Conservation (phyloP, 371 early-diverging fungal genomes). For the Encephalitozoon romaleae region DNA sequence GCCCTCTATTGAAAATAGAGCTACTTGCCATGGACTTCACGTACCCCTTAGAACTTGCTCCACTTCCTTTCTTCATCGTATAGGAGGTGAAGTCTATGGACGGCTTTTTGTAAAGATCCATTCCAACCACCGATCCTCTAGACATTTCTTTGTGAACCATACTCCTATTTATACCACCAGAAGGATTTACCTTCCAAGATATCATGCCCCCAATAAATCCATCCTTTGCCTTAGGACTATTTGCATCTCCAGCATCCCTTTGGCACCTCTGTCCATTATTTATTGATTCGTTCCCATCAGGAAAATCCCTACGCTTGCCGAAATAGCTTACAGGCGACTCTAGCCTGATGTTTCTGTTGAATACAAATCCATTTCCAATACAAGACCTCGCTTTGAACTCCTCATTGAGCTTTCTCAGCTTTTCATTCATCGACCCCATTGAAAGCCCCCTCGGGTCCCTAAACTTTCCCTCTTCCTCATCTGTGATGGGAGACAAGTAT, state of each 20-base stretch:
- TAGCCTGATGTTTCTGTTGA: background rate
- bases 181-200: background rate
- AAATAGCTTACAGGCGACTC: background rate
- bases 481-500: background rate
- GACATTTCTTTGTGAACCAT: background rate
- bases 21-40: background rate
- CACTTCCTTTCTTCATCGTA: background rate
- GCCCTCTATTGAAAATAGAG: background rate
- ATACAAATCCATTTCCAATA: conserved; percentile 4
- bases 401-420: background rate
- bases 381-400: background rate
- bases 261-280: background rate
- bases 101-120: background rate
- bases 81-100: background rate
- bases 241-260: background rate
- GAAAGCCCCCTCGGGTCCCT: background rate
- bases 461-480: background rate
- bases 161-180: background rate
- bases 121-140: background rate
- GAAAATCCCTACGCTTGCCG: background rate
- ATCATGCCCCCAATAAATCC: conserved; percentile 9
- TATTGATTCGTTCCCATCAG: background rate
- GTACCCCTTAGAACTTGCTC: background rate
- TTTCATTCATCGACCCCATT: conserved; percentile 5
- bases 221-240: background rate